phyloP scores from a whole-genome alignment of 257 asterid species.

The Jacaranda copaia region DNA sequence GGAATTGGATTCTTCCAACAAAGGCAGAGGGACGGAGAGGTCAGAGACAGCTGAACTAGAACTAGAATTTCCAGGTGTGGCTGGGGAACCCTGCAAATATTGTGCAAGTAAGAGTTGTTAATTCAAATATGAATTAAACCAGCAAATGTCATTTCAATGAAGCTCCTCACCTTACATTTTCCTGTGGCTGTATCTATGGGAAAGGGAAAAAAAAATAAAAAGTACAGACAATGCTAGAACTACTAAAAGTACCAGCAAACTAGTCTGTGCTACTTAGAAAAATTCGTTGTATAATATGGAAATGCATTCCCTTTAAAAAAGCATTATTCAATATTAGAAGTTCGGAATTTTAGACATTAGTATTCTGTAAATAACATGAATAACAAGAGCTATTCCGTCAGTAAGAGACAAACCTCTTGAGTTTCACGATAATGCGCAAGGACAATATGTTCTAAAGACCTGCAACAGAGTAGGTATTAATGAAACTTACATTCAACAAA shows the following conservation, averaged over 20 bases:
- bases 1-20: constrained; percentile 50
- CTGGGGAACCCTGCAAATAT: constrained; percentile 63
- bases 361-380: constrained; percentile 26
- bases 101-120: not conserved
- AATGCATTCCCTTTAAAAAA: not conserved
- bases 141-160: not conserved
- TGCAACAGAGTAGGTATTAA: constrained; percentile 41
- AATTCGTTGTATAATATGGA: not conserved
- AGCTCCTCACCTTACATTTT: not conserved
- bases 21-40: constrained; percentile 43
- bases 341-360: not conserved
- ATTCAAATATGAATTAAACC: not conserved
- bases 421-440: constrained; percentile 90
- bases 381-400: constrained; percentile 1
- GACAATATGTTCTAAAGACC: constrained; percentile 74
- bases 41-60: constrained; percentile 45
- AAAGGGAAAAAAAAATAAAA: too few relatives aligned
- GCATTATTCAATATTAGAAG: not conserved
- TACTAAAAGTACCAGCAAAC: too few relatives aligned
- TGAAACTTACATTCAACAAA: constrained; percentile 26
- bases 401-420: constrained; percentile 64
- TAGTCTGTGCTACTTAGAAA: too few relatives aligned
- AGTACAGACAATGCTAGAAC: too few relatives aligned
- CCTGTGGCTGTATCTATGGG: too few relatives aligned
- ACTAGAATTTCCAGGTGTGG: constrained; percentile 55